These are phyloP conservation scores for Verticillium longisporum DNA, from an alignment of 2,329 filamentous ascomycete species.

Conservation along the genomic window DNA sequence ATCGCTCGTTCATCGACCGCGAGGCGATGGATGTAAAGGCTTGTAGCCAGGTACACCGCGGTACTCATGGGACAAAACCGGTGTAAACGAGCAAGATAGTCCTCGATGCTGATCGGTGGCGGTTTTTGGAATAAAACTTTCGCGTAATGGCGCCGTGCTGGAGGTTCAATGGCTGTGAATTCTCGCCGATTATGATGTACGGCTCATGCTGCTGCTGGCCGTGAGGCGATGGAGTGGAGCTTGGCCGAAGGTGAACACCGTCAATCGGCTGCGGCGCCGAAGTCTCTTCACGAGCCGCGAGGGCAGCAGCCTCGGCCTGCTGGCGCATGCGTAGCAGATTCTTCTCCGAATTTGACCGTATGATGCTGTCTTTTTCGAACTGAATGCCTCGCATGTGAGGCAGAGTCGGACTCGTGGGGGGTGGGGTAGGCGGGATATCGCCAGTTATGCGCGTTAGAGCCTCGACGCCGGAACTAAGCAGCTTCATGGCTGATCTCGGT, in stretches of 20 bases:
- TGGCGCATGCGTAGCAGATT: conserved; percentile 39
- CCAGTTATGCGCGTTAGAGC: conserved; percentile 65
- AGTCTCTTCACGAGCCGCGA: conserved; percentile 13
- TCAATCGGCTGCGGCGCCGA: conserved; percentile 35
- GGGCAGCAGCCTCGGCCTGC: conserved; percentile 23
- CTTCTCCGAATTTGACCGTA: conserved; percentile 49
- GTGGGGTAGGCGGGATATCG: conserved; percentile 75
- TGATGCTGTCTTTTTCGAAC: conserved; percentile 54
- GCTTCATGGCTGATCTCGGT: conserved; percentile 67
- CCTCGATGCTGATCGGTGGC: conserved; percentile 73
- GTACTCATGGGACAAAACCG: conserved; percentile 90
- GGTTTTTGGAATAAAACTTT: conserved; percentile 90
- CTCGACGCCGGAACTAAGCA: conserved; percentile 69
- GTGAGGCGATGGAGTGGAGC: conserved; percentile 15
- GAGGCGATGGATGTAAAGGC: conserved; percentile 78
- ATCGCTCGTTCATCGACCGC: conserved; percentile 72
- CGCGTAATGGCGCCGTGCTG: conserved; percentile 83
- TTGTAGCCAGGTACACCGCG: conserved; percentile 85
- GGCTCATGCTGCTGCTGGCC: conserved; percentile 30
- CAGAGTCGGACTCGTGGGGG: conserved; percentile 54
- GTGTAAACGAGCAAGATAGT: conserved; percentile 83
- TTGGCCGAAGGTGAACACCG: conserved; percentile 43
- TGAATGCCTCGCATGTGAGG: conserved; percentile 59
- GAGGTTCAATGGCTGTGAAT: conserved; percentile 65
- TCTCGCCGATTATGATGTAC: conserved; percentile 57